phyloP scores from a whole-genome alignment of 192 early-diverging fungal species.

The Rhizoclosmatium globosum region DNA sequence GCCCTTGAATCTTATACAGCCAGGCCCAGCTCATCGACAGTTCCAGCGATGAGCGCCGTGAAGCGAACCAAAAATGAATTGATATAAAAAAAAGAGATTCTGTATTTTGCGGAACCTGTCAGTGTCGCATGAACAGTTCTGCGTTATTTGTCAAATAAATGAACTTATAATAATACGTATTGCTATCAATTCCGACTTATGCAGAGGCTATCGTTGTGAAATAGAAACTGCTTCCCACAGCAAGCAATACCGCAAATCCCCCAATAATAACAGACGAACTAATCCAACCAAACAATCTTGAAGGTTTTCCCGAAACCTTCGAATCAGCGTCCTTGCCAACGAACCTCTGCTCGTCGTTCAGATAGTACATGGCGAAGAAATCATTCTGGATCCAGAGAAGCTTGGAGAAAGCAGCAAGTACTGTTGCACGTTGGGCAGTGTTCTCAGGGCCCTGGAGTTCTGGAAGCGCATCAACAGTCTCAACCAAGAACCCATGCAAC shows the following conservation, averaged over 20 bases:
- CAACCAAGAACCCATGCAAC: conserved; percentile 51
- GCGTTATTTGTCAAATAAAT: background rate
- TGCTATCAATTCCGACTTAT: background rate
- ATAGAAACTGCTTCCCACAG: background rate
- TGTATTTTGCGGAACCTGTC: too few species aligned
- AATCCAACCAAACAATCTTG: background rate
- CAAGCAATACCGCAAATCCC: background rate
- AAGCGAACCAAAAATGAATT: background rate
- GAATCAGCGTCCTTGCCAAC: background rate
- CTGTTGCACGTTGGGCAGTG: conserved; percentile 29
- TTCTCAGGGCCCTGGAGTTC: conserved; percentile 14
- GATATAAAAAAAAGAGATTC: too few species aligned
- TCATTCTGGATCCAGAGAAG: conserved; percentile 89
- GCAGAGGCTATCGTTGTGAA: background rate
- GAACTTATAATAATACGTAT: background rate
- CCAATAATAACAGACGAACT: background rate
- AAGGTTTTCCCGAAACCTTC: background rate
- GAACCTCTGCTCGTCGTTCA: conserved; percentile 52
- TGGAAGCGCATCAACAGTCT: conserved; percentile 59
- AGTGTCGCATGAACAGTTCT: too few species aligned
- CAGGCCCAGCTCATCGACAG: too few species aligned
- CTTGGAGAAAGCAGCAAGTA: conserved; percentile 73
- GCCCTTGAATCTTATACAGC: too few species aligned
- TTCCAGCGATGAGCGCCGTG: background rate
- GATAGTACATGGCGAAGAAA: conserved; percentile 79